Evolutionary conservation across 106 monocot genomes (phyloP), one percentile per base, ranked within the genome.

Genomic region (Xerophyta viscosa): DNA sequence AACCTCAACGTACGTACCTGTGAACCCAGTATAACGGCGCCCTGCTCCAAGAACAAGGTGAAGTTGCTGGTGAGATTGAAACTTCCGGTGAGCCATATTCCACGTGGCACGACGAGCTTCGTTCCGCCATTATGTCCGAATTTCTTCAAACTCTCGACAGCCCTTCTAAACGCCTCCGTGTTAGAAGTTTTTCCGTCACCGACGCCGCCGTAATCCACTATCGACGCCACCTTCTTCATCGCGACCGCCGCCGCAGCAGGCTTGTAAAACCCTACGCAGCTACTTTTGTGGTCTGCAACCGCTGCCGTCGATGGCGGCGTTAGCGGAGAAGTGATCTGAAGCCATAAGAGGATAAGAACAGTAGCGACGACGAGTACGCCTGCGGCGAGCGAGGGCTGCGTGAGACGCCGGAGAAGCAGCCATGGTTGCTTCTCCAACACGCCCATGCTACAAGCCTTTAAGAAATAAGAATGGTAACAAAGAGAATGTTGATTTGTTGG

Each of bases 1-100:
- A n/a, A n/a, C n/a, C n/a, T n/a, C n/a, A n/a, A n/a, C n/a, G n/a
- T n/a, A n/a, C n/a, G n/a, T 48, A 94, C 88, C 84, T 88, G 78
- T 22, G 88, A 94, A 24, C 84, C 88, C 58, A 94, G 67, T 20
- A 94, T 84, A 29, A 81, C 64, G 21, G 94, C 77, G 23, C 94
- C 81, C 31, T 88, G 70, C 8, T 94, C 84, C 61, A 94, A 58
- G 58, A 64, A 94, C 42, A 88, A 58, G 8, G 88, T 94, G 67
- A 94, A 88, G 37, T 79, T 73, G 48, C 94, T 94, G 19, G 94
- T 84, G 41, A 94, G 58, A 51, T 94, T 88, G 41, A 94, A 94
- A 58, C 88, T 94, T 0, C 94, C 94, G 9, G 94, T 94, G 29
- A 96, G 21, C 94, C 88, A 89, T 55, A 64, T 46, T 26, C 85